Evolutionary conservation across 352 stramenopile genomes (phyloP), one percentile per base, ranked within the genome.

Genomic region (Globisporangium cystogenes): DNA sequence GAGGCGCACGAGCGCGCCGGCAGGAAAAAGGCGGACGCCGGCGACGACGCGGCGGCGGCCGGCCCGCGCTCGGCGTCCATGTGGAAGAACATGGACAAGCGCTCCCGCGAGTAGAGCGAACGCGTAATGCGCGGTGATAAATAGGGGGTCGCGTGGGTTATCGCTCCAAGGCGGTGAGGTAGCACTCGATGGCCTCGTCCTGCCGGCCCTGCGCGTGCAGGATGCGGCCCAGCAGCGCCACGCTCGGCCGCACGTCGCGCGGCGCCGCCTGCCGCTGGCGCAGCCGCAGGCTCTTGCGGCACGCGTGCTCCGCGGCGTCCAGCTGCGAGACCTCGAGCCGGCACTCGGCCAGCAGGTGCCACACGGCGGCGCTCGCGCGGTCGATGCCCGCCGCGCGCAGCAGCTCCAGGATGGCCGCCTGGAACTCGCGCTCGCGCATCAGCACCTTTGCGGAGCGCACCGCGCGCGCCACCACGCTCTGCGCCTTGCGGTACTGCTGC

Each of bases 151-250:
- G n/a, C 20, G 35, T 48, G 15, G 29, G 15, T 35, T 65, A 69
- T 52, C 67, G 74, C 48, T 72, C 68, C 48, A 86, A 65, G 49
- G 70, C 70, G 59, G 60, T 72, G 72, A 79, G 72, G 77, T 77
- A 86, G 70, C 72, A 86, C 54, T 78, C 58, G 68, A 82, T 70
- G 35, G 75, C 75, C 50, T 82, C 69, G 43, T 84, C 71, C 31
- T 70, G 52, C 40, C 65, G 68, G 2, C 73, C 75, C 44, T 71
- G 70, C 47, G 76, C 57, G 27, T 82, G 67, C 70, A 86, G 48
- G 26, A 86, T 75, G 23, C 60, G 67, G 8, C 73, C 75, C 15
- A 86, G 55, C 42, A 86, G 66, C 44, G 67, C 73, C 18, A 82
- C 64, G 23, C 65, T 44, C 33, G 47, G 20, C 12, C 47, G 39